phyloP scores from a whole-genome alignment of 305 asterid species.

The Fraxinus dipetala region DNA sequence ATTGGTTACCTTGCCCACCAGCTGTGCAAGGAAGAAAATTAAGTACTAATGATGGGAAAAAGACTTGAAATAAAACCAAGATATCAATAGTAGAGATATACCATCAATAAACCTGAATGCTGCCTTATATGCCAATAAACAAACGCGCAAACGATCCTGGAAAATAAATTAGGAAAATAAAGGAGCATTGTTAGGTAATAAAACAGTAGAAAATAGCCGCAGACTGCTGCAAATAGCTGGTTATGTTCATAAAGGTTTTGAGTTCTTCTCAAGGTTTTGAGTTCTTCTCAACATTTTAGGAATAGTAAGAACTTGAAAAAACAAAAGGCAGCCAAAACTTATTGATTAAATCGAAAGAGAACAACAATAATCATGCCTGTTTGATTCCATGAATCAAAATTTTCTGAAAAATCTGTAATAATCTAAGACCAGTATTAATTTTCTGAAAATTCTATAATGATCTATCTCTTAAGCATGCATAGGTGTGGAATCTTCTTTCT shows the following conservation, averaged over 20 bases:
- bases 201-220: not conserved
- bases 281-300: not conserved
- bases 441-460: not conserved
- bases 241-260: not conserved
- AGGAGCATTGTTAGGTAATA: conserved; percentile 22
- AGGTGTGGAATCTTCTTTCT: not conserved
- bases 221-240: not conserved
- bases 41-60: not conserved
- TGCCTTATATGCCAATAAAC: conserved; percentile 71
- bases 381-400: not conserved
- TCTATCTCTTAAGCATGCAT: not conserved
- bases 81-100: conserved; percentile 31
- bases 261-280: not conserved
- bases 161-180: conserved; percentile 17
- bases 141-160: conserved; percentile 80
- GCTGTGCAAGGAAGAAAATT: conserved; percentile 30
- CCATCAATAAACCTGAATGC: conserved; percentile 90
- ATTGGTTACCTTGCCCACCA: conserved; percentile 39
- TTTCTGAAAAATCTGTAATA: not conserved
- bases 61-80: conserved; percentile 5
- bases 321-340: not conserved
- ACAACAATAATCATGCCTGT: not conserved
- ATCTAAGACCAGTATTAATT: not conserved
- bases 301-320: conserved; percentile 3
- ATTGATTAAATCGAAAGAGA: not conserved